These are phyloP conservation scores for Candida maesae DNA, from an alignment of 805 yeast genomes.

Conservation along the genomic window DNA sequence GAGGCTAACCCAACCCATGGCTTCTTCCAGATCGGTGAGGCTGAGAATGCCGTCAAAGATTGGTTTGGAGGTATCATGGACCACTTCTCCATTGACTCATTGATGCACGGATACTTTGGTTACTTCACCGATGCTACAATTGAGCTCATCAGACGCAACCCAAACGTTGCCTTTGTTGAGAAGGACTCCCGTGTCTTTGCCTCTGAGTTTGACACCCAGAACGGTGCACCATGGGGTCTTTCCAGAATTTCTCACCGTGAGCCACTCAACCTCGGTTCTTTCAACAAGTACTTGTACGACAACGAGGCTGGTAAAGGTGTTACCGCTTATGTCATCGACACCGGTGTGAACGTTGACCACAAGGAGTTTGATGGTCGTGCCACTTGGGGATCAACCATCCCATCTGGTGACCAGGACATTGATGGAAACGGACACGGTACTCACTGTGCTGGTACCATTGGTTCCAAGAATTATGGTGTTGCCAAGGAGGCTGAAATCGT, in stretches of 20 bases:
- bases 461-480: constrained; percentile 73
- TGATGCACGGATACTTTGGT: constrained; percentile 80
- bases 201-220: constrained; percentile 60
- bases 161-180: constrained; percentile 67
- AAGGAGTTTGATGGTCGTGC: constrained; percentile 83
- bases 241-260: constrained; percentile 85
- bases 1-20: constrained; percentile 32
- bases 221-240: constrained; percentile 93
- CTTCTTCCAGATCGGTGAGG: constrained; percentile 34
- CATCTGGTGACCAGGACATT: constrained; percentile 59
- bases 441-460: constrained; percentile 96
- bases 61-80: constrained; percentile 54
- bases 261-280: constrained; percentile 60
- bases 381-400: constrained; percentile 79
- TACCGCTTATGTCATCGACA: constrained; percentile 83
- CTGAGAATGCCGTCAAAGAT: constrained; percentile 26
- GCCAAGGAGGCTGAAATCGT: constrained; percentile 77
- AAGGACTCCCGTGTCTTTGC: constrained; percentile 69
- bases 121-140: constrained; percentile 72
- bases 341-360: constrained; percentile 78
- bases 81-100: constrained; percentile 53
- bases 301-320: constrained; percentile 78
- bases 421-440: constrained; percentile 96
- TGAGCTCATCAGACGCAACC: constrained; percentile 66
- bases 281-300: constrained; percentile 71